Evolutionary conservation across 805 yeast genomes (phyloP).

Genomic region (Ascoidea asiatica): DNA sequence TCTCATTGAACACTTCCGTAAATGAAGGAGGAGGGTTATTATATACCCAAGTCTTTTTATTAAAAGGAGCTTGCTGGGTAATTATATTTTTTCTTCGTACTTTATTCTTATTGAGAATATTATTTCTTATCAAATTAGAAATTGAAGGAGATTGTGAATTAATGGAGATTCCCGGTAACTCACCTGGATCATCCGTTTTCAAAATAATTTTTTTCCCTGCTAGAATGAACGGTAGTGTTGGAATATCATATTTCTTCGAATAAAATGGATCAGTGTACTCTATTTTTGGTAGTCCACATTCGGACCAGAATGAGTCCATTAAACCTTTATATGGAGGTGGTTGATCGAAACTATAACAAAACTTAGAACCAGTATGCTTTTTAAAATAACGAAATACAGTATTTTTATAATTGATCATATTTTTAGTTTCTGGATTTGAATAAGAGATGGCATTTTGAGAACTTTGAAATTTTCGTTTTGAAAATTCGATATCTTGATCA

Average conservation of each 20-base stretch:
- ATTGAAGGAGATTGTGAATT: no score
- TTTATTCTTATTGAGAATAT: no score
- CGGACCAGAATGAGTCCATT: conserved; percentile 11
- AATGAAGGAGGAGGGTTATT: neutral
- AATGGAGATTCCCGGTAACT: conserved; percentile 13
- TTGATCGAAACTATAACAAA: neutral
- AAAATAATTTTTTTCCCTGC: conserved; percentile 54
- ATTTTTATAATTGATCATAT: neutral
- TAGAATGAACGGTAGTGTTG: conserved; percentile 39
- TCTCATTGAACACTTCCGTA: neutral
- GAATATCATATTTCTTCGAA: conserved; percentile 37
- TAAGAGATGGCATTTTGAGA: no score
- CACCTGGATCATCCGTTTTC: conserved; percentile 22
- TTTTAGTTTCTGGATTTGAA: no score
- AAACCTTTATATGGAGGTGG: conserved; percentile 21
- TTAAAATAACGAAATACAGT: neutral
- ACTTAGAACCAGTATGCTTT: neutral
- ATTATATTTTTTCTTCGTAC: neutral
- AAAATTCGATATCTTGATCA: no score
- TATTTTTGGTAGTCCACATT: conserved; percentile 30
- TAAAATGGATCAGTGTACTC: conserved; percentile 55
- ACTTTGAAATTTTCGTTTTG: no score
- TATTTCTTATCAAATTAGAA: no score
- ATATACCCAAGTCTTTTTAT: neutral
- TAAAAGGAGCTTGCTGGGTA: no score